Percentiles rank a stretch among this genome's conserved stretches.
These are phyloP conservation scores for Paspalum notatum DNA, from an alignment of 176 grass and related monocot species.

Conservation along the genomic window DNA sequence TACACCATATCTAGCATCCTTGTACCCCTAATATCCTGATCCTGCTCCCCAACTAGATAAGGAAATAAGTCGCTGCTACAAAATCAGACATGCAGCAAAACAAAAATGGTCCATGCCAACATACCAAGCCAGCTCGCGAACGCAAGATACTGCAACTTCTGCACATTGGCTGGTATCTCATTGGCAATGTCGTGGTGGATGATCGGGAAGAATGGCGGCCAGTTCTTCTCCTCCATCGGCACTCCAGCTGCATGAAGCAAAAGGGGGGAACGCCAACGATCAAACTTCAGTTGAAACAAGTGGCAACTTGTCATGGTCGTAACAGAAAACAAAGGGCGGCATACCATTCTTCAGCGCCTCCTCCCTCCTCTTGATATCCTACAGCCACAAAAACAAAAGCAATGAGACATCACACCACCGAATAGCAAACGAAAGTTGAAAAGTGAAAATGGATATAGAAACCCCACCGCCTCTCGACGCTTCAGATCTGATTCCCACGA, in stretches of 20 bases:
- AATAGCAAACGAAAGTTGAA: not conserved
- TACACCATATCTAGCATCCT: not conserved
- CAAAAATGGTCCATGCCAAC: not conserved
- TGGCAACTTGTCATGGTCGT: not conserved
- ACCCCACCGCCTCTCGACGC: conserved; percentile 65
- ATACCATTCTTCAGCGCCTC: conserved; percentile 72
- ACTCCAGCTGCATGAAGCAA: conserved; percentile 42
- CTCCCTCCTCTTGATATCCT: conserved; percentile 93
- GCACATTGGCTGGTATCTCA: conserved; percentile 56
- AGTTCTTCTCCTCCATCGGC: conserved; percentile 50
- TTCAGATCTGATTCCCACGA: conserved; percentile 83
- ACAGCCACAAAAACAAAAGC: conserved; percentile 19
- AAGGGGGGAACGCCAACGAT: not conserved
- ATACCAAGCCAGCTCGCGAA: conserved; percentile 55
- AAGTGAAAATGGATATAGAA: not conserved
- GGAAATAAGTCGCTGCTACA: not conserved
- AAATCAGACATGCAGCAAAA: not conserved
- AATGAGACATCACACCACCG: conserved; percentile 22
- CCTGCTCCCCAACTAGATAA: not conserved
- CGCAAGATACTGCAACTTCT: conserved; percentile 56
- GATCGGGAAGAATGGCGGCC: conserved; percentile 47
- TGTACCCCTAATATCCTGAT: not conserved
- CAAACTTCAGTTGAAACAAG: conserved; percentile 9
- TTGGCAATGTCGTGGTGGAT: conserved; percentile 59
- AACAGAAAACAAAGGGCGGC: not conserved